A percentile compares a stretch with the other conserved stretches of the same genome.
These are phyloP conservation scores for Phanerodontia chrysosporium DNA, from an alignment of 768 basidiomycete genomes.

Conservation along the genomic window DNA sequence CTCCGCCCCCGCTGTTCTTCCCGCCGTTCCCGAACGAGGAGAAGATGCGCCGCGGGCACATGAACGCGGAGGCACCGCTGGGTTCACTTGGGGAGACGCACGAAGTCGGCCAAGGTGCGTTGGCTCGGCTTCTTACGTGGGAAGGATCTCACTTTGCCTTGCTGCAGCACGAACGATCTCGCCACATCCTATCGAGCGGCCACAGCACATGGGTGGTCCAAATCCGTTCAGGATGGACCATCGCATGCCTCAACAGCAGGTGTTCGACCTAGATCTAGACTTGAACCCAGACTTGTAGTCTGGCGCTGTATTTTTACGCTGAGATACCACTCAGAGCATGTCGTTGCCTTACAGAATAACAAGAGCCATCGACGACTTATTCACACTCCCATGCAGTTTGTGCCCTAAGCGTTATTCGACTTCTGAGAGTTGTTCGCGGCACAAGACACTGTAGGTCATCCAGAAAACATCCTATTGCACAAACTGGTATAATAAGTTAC, in stretches of 20 bases:
- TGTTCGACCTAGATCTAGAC: slow-evolving; percentile 80
- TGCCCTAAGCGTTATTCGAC: too few species aligned
- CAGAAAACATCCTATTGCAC: too few species aligned
- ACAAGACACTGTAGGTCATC: too few species aligned
- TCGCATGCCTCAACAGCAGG: slow-evolving; percentile 49
- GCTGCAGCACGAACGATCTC: slow-evolving; percentile 57
- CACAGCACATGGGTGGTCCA: slow-evolving; percentile 44
- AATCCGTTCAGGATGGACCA: slow-evolving; percentile 73
- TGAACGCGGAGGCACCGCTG: slow-evolving; percentile 77
- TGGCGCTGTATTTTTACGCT: neutral
- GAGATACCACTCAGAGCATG: neutral
- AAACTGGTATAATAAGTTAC: too few species aligned
- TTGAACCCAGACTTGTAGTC: slow-evolving; percentile 73
- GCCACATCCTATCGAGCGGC: slow-evolving; percentile 45
- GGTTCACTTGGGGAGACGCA: slow-evolving; percentile 78
- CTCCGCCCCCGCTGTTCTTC: slow-evolving; percentile 77
- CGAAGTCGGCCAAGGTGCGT: slow-evolving; percentile 71
- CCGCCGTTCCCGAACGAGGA: slow-evolving; percentile 91
- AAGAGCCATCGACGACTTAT: too few species aligned
- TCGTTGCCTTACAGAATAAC: too few species aligned
- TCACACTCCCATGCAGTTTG: too few species aligned
- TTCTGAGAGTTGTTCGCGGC: too few species aligned
- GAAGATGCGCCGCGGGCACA: slow-evolving; percentile 79
- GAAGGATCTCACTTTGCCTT: slow-evolving; percentile 1
- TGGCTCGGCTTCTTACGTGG: neutral